Conservation (phyloP, 148 eudicot species). For the Dysphania ambrosioides region DNA sequence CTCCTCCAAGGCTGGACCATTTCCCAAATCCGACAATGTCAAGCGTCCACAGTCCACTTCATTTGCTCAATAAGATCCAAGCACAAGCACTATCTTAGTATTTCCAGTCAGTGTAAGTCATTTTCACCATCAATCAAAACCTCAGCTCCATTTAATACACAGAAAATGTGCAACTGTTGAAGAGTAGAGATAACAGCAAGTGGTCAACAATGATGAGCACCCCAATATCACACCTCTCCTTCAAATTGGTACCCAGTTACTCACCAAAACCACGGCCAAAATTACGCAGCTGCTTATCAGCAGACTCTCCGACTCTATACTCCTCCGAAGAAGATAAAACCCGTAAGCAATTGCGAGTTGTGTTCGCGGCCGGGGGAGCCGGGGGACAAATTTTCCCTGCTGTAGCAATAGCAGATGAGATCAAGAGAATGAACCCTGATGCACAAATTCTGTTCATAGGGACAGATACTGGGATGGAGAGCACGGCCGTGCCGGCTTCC, state of each 20-base stretch:
- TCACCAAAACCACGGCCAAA: conserved; percentile 16
- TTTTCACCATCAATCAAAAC: too few relatives aligned
- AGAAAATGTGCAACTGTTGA: too few relatives aligned
- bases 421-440: conserved; percentile 35
- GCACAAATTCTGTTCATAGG: conserved; percentile 52
- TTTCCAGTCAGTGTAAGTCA: too few relatives aligned
- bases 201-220: conserved; percentile 25
- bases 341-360: conserved; percentile 25
- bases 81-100: too few relatives aligned
- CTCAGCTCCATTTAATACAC: background rate
- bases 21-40: too few relatives aligned
- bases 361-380: conserved; percentile 56
- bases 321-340: background rate
- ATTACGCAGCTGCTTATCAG: conserved; percentile 23
- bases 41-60: too few relatives aligned
- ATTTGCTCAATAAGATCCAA: too few relatives aligned
- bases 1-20: too few relatives aligned
- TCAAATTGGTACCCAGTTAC: background rate
- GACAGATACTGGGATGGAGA: conserved; percentile 52
- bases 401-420: conserved; percentile 61
- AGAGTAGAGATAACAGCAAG: too few relatives aligned
- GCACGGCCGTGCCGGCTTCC: conserved; percentile 45
- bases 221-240: background rate
- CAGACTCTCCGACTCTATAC: conserved; percentile 2
- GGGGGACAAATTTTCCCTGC: conserved; percentile 66